These are phyloP conservation scores for Acanthamoeba triangularis DNA, from an alignment of 208 protist species.

Conservation along the genomic window DNA sequence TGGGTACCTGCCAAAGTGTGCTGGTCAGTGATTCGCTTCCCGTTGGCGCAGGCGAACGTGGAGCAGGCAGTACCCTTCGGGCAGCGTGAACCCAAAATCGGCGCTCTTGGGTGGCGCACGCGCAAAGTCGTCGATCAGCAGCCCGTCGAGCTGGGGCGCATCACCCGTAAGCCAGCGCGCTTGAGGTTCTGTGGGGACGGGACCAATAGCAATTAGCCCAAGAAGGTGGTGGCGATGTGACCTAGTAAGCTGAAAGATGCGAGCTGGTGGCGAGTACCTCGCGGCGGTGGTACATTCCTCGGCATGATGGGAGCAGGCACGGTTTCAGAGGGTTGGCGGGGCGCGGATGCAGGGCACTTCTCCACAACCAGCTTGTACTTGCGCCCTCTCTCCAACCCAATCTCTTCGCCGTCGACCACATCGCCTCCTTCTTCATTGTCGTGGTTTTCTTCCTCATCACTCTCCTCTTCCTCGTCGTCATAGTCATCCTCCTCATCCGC, in stretches of 20 bases:
- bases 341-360: neutral
- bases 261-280: neutral
- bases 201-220: neutral
- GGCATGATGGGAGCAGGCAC: neutral
- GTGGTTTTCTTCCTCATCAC: neutral
- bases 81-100: constrained; percentile 4
- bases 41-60: no score
- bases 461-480: neutral
- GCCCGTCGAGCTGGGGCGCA: neutral
- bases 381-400: constrained; percentile 45
- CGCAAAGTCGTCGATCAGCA: constrained; percentile 27
- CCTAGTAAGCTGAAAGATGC: neutral
- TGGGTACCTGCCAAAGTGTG: constrained; percentile 27
- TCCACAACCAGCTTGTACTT: constrained; percentile 66
- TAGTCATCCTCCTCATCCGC: neutral
- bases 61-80: neutral
- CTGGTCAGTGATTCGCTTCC: no score
- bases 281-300: neutral
- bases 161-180: constrained; percentile 3
- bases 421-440: neutral
- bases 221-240: neutral
- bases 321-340: neutral
- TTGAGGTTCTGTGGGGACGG: neutral
- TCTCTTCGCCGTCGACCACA: constrained; percentile 32
- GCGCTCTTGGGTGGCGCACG: neutral